Evolutionary conservation across 169 alveolate genomes (phyloP).

Genomic region (Cryptosporidium sp.): DNA sequence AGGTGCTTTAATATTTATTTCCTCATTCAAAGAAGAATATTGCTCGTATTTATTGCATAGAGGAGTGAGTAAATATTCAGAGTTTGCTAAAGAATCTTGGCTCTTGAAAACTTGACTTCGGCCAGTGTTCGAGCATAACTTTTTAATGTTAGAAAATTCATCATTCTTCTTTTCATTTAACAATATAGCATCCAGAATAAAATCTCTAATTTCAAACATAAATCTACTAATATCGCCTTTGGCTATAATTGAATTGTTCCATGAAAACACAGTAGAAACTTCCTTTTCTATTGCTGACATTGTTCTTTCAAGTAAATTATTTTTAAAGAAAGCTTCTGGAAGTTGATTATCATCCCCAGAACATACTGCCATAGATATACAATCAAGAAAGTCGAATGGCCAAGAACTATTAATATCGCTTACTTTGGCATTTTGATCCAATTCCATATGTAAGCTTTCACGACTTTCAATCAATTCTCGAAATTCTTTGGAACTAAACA

Average conservation of each 20-base stretch:
- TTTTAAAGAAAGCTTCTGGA: slow-evolving; percentile 3
- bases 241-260: slow-evolving; percentile 17
- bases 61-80: not conserved
- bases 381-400: slow-evolving; percentile 59
- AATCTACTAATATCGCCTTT: slow-evolving; percentile 31
- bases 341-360: slow-evolving; percentile 31
- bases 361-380: slow-evolving; percentile 32
- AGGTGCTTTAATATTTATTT: slow-evolving; percentile 2
- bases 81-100: not conserved
- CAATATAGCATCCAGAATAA: slow-evolving; percentile 7
- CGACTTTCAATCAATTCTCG: slow-evolving; percentile 1
- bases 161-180: not conserved
- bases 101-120: not conserved
- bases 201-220: slow-evolving; percentile 21
- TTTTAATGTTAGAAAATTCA: not conserved
- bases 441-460: slow-evolving; percentile 16
- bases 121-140: not conserved
- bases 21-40: not conserved
- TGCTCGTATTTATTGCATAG: slow-evolving; percentile 16
- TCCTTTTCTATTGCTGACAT: slow-evolving; percentile 54
- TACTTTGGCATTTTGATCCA: not conserved
- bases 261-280: slow-evolving; percentile 14
- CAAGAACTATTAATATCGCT: not conserved
- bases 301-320: slow-evolving; percentile 46
- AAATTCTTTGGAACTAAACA: not conserved